Evolutionary conservation across 169 alveolate species (phyloP).

Genomic region (Plasmodium gonderi): DNA sequence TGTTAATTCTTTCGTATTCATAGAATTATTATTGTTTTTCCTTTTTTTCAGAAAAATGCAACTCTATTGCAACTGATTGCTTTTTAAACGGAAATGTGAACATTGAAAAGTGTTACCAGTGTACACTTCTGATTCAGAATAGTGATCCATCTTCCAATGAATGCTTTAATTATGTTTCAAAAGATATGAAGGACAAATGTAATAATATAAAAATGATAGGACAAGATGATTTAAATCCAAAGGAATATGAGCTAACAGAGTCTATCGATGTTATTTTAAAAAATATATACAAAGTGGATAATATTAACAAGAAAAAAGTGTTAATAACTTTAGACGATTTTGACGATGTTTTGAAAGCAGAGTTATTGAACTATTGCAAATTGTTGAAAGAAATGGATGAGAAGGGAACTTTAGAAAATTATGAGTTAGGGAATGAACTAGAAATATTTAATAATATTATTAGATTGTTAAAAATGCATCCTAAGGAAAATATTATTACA

Average conservation of each 20-base stretch:
- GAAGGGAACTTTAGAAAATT: background rate
- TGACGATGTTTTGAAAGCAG: background rate
- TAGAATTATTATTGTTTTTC: background rate
- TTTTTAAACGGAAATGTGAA: conserved; percentile 35
- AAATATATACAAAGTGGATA: conserved; percentile 1
- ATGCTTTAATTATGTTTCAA: conserved; percentile 21
- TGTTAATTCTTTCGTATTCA: background rate
- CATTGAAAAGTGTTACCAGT: conserved; percentile 34
- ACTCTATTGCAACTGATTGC: conserved; percentile 8
- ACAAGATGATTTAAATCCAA: conserved; percentile 9
- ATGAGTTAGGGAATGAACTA: conserved; percentile 3
- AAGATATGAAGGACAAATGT: background rate
- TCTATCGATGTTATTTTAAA: conserved; percentile 5
- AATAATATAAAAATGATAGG: background rate
- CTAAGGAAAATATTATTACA: background rate
- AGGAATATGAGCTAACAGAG: conserved; percentile 15
- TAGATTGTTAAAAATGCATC: background rate
- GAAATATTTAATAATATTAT: conserved; percentile 16
- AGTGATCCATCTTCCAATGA: background rate
- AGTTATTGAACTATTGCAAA: conserved; percentile 27
- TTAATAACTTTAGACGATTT: background rate
- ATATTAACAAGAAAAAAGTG: background rate
- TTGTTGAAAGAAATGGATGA: conserved; percentile 16
- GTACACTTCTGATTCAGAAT: conserved; percentile 2
- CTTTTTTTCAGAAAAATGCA: conserved; percentile 11